Conservation (phyloP, 768 basidiomycete genomes). For the Cubamyces lactineus region DNA sequence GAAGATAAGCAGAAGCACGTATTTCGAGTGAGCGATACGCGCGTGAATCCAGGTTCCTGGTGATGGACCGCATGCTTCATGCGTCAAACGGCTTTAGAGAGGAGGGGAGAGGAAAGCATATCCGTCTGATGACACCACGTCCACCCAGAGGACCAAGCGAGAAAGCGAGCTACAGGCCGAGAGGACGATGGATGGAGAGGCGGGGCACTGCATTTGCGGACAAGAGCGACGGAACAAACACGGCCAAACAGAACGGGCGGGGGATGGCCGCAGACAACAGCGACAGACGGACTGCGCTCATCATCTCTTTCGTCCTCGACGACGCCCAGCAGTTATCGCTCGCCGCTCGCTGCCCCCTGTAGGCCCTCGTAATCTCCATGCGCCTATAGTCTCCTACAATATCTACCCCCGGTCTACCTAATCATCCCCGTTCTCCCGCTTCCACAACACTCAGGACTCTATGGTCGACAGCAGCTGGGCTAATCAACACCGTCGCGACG, state of each 20-base stretch:
- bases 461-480: slow-evolving; percentile 24
- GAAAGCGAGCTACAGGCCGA: neutral
- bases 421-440: neutral
- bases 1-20: too few relatives aligned
- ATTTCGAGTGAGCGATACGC: too few relatives aligned
- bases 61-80: too few relatives aligned
- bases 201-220: slow-evolving; percentile 10
- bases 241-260: slow-evolving; percentile 1
- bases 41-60: too few relatives aligned
- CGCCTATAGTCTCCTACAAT: slow-evolving; percentile 16
- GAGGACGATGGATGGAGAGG: neutral
- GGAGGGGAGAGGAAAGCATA: neutral
- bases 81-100: neutral
- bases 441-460: neutral
- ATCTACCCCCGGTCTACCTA: slow-evolving; percentile 8
- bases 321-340: slow-evolving; percentile 16
- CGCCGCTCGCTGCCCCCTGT: slow-evolving; percentile 10
- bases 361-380: slow-evolving; percentile 23
- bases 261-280: neutral
- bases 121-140: neutral
- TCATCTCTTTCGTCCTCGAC: neutral
- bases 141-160: neutral
- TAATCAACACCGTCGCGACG: slow-evolving; percentile 15
- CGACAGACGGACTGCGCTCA: neutral
- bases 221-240: slow-evolving; percentile 9